Conservation (phyloP, 345 rosid genomes). For the thale cress (Arabidopsis thaliana) region DNA sequence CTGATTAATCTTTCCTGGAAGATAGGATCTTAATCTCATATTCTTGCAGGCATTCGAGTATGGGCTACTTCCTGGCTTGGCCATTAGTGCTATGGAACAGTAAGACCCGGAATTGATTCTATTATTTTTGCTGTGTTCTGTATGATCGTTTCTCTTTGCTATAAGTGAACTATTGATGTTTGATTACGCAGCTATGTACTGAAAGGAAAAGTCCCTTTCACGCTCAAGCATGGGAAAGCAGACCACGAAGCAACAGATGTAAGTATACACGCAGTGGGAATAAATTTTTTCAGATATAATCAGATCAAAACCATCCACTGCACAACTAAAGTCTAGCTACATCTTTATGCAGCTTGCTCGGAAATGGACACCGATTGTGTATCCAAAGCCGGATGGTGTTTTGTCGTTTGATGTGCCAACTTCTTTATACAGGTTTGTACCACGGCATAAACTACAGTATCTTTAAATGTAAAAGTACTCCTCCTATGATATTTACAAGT, state of each 20-base stretch:
- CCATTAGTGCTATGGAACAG: conserved; percentile 80
- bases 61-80: conserved; percentile 88
- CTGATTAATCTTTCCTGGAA: conserved; percentile 32
- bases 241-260: conserved; percentile 91
- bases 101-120: conserved; percentile 50
- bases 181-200: conserved; percentile 68
- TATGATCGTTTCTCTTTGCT: conserved; percentile 22
- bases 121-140: conserved; percentile 6
- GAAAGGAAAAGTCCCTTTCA: conserved; percentile 75
- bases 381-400: conserved; percentile 88
- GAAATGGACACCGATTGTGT: conserved; percentile 64
- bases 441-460: not conserved
- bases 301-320: conserved; percentile 6
- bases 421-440: conserved; percentile 82
- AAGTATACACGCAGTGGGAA: conserved; percentile 36
- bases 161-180: conserved; percentile 18
- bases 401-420: conserved; percentile 89
- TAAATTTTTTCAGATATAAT: not conserved
- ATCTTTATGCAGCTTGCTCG: conserved; percentile 63
- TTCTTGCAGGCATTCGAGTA: conserved; percentile 77
- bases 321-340: not conserved
- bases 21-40: conserved; percentile 28
- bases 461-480: not conserved
- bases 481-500: not conserved
- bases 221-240: conserved; percentile 88